Base-by-base conservation (phyloP, 768 basidiomycete genomes). In the Amanita thiersii region DNA sequence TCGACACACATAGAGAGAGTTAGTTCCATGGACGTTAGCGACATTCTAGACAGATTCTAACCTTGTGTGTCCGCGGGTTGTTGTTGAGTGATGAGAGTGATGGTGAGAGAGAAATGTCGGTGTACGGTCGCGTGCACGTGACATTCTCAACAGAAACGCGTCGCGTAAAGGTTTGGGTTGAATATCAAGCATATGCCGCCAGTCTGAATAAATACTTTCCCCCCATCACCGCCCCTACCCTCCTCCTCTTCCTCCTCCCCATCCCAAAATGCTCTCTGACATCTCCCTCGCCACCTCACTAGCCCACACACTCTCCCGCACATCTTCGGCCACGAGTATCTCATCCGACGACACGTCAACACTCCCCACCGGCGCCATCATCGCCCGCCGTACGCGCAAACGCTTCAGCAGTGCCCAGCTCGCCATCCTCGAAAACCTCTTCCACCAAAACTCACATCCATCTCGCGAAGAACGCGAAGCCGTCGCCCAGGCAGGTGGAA, bases 401-500 rank as follows among this genome's bases (percentile, higher is more conserved):
- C 70, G 83, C 1, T 85, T 86, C 58, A 77, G 71, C 35, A 77
- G 72, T 47, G 64, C 62, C 11, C 83, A 86, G 61, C 73, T 86
- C 52, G 73, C 73, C 48, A 70, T 82, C 65, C 74, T 86, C 43
- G 83, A 86, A 58, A 72, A 79, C 47, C 72, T 86, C 32, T 86
- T 79, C 54, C 81, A 81, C 59, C 69, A 73, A 47, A 75, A 73
- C 43, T 81, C 81, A 0, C 83, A 85, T 53, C 83, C 83, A 3
- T 80, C 80, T n/a, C 73, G 83, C 25, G 78, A 79, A 46, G 77
- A 85, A 47, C 75, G 83, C 48, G 83, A 85, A 48, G 57, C 65
- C 0, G 67, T 83, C 31, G 81, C 81, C 6, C 66, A 57, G 31
- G 64, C 74, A 8, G 77, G 77, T 9, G 68, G 65, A 55, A 83